Base-by-base conservation (phyloP, 345 rosid species). In the Gossypioides kirkii region DNA sequence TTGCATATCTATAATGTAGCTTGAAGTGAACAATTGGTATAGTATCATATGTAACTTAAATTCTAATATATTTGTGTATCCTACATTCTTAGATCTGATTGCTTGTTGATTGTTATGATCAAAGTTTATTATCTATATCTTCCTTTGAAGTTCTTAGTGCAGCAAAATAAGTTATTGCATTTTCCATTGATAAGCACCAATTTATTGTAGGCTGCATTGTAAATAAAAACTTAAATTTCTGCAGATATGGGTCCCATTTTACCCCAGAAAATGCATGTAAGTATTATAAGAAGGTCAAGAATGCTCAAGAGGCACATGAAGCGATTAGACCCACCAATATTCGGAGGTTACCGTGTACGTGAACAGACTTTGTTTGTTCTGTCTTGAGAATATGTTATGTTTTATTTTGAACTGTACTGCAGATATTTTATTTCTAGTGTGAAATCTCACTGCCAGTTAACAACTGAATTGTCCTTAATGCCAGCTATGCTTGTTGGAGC, bases 261-360 rank as follows among this genome's bases (percentile, higher is more conserved):
- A 86, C 86, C 63, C 76, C 91, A 62, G 86, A 52, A 50, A 73
- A 79, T 79, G 86, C 87, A 54, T 94, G 90, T 46, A 95, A 89
- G 78, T 92, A 82, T 86, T 92, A 87, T 79, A 95, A 86, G 85
- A 95, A 90, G 83, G 97, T 95, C 76, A 95, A 95, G 82, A 95
- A 95, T 82, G 91, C 98, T 80, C 98, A 91, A 80, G 99, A 95
- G 85, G 97, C 99, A 74, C 99, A 95, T 82, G 99, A 95, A 88
- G 99, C 99, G 78, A 88, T 95, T 77, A 87, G 99, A 81, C 99
- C 99, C 72, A 95, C 99, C 58, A 83, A 86, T 84, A 82, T 91
- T 68, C 80, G 82, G 83, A 83, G 90, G 76, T 82, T 89, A 69
- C 99, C 99, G 28, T 90, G 99, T 95, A 87, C 77, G 77, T 68